A percentile compares a stretch with the other conserved stretches of the same genome.
These are phyloP conservation scores for Logfia minima DNA, from an alignment of 129 eudicot genomes.

Conservation along the genomic window DNA sequence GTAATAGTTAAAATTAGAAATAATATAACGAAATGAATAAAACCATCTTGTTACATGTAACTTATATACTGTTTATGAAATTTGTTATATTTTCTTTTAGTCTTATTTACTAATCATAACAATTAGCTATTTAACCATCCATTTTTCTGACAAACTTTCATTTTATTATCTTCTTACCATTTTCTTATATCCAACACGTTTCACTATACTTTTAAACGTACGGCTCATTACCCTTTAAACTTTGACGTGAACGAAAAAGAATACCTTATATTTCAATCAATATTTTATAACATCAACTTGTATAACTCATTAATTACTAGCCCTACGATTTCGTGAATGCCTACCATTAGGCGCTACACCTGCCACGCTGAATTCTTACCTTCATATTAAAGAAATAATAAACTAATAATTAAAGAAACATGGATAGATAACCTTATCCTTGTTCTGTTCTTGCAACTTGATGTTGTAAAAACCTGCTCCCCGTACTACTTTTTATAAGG, in stretches of 20 bases:
- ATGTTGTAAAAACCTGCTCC: constrained; percentile 30
- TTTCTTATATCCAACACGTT: not conserved
- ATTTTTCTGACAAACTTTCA: not conserved
- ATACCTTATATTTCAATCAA: not conserved
- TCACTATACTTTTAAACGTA: not conserved
- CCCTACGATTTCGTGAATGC: not conserved
- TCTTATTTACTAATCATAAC: too few species aligned
- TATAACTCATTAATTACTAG: not conserved
- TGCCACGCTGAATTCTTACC: constrained; percentile 6
- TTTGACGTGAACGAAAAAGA: not conserved
- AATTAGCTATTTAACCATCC: too few species aligned
- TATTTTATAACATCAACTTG: not conserved
- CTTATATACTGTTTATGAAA: too few species aligned
- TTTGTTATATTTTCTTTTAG: too few species aligned
- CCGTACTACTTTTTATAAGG: constrained; percentile 20
- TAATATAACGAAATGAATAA: too few species aligned
- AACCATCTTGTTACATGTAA: too few species aligned
- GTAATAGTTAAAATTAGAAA: too few species aligned
- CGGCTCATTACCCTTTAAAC: not conserved
- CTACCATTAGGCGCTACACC: constrained; percentile 1
- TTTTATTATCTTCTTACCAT: not conserved
- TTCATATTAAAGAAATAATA: not conserved
- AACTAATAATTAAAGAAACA: not conserved
- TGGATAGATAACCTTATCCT: constrained; percentile 16
- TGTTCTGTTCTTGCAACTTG: constrained; percentile 15